A percentile compares a stretch with the other conserved stretches of the same genome.
These are phyloP conservation scores for Microsporum canis DNA, from an alignment of 2,329 filamentous ascomycete genomes.

Conservation along the genomic window DNA sequence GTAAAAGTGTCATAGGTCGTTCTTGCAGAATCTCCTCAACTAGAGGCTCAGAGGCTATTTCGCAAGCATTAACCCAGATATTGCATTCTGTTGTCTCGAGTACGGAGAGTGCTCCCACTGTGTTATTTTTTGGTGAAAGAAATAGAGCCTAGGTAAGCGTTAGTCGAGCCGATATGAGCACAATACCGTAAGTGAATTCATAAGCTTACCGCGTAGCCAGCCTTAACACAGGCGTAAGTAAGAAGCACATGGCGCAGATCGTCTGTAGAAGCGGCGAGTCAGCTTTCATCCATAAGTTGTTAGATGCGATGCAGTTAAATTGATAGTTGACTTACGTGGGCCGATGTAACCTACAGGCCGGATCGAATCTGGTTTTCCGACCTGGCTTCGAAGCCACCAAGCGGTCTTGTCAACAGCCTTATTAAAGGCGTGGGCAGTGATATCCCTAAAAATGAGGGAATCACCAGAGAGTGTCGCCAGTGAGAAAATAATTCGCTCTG, in stretches of 20 bases:
- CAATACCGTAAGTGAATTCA: background rate
- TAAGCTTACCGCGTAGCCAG: slow-evolving; percentile 1
- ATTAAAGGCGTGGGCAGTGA: background rate
- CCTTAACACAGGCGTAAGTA: slow-evolving; percentile 3
- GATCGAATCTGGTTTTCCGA: background rate
- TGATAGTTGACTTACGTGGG: slow-evolving; percentile 3
- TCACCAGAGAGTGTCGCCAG: background rate
- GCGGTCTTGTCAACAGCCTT: slow-evolving; percentile 4
- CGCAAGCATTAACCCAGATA: background rate
- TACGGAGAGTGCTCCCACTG: background rate
- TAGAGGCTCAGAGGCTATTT: background rate
- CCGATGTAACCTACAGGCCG: slow-evolving; percentile 5
- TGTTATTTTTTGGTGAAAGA: slow-evolving; percentile 4
- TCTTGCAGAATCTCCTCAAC: background rate
- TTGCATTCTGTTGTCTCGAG: slow-evolving; percentile 4
- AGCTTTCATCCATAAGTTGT: background rate
- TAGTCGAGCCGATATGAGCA: background rate
- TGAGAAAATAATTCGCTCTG: background rate
- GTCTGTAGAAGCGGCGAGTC: background rate
- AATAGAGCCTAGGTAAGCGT: background rate
- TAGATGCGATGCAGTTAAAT: background rate
- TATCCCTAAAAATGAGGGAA: background rate
- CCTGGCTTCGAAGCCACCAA: background rate
- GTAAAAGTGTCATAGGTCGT: background rate
- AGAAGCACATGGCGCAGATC: slow-evolving; percentile 3